Conservation (phyloP, 208 protist species). For the Trypanosoma conorhini region DNA sequence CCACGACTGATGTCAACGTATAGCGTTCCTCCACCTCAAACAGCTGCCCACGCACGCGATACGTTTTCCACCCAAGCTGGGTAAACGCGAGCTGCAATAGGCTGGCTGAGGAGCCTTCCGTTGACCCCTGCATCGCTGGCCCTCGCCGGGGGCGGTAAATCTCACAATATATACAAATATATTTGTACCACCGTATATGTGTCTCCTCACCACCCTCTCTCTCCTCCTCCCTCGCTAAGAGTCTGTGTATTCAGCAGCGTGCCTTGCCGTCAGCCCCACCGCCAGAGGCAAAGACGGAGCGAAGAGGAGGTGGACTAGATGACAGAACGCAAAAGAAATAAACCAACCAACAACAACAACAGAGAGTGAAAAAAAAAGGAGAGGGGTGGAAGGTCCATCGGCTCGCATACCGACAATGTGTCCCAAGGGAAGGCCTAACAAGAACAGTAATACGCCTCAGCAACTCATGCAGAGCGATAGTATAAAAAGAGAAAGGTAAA, state of each 20-base stretch:
- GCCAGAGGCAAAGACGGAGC: constrained; percentile 4
- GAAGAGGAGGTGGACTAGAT: background rate
- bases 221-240: background rate
- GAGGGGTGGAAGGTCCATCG: too few relatives aligned
- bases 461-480: constrained; percentile 4
- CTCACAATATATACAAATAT: background rate
- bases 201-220: background rate
- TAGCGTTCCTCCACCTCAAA: constrained; percentile 92
- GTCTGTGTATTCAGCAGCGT: background rate
- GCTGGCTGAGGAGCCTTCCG: constrained; percentile 17
- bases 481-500: constrained; percentile 20
- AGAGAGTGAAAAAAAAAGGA: too few relatives aligned
- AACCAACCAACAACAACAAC: background rate
- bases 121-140: background rate
- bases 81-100: constrained; percentile 71
- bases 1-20: constrained; percentile 83
- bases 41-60: constrained; percentile 74
- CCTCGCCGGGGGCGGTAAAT: background rate
- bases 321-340: background rate
- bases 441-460: constrained; percentile 4
- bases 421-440: constrained; percentile 1
- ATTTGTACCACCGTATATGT: background rate
- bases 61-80: constrained; percentile 84
- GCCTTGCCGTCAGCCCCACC: background rate
- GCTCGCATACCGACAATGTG: too few relatives aligned